Conservation (phyloP, 2,329 filamentous ascomycete species). For the Fusarium longipes region DNA sequence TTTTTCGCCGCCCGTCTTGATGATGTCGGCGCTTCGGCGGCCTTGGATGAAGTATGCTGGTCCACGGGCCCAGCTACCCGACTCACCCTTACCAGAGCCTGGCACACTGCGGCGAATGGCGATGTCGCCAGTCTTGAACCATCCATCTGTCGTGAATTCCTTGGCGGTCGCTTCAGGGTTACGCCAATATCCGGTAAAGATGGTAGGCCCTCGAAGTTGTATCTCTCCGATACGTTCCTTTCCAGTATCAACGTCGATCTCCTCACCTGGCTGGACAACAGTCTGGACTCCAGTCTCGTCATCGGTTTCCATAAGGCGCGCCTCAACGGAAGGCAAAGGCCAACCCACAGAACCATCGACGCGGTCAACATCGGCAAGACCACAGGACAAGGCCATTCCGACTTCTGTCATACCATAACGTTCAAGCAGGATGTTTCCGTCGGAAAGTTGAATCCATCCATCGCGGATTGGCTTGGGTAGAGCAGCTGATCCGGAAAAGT, state of each 20-base stretch:
- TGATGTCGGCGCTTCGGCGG: slow-evolving; percentile 90
- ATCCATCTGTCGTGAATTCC: slow-evolving; percentile 7
- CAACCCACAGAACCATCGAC: slow-evolving; percentile 94
- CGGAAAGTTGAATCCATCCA: slow-evolving; percentile 81
- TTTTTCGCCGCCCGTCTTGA: slow-evolving; percentile 96
- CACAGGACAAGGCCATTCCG: slow-evolving; percentile 97
- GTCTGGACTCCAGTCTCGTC: slow-evolving; percentile 71
- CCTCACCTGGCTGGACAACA: slow-evolving; percentile 72
- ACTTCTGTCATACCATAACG: slow-evolving; percentile 99
- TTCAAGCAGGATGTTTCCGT: slow-evolving; percentile 89
- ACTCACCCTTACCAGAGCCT: slow-evolving; percentile 57
- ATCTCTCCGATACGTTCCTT: slow-evolving; percentile 87
- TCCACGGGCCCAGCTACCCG: slow-evolving; percentile 67
- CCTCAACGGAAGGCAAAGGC: slow-evolving; percentile 89
- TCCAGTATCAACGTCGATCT: slow-evolving; percentile 59
- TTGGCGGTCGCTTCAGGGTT: slow-evolving; percentile 11
- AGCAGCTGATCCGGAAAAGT: slow-evolving; percentile 94
- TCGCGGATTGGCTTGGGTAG: slow-evolving; percentile 89
- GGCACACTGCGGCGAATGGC: slow-evolving; percentile 50
- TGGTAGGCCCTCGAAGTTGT: slow-evolving; percentile 50
- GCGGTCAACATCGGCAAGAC: slow-evolving; percentile 78
- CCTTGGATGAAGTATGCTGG: slow-evolving; percentile 91
- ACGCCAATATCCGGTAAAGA: slow-evolving; percentile 11
- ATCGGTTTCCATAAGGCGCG: slow-evolving; percentile 76
- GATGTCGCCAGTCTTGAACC: slow-evolving; percentile 23